Evolutionary conservation across 2,329 filamentous ascomycete species (phyloP), one percentile per base, ranked within the genome.

Genomic region (Botrytis cinerea): DNA sequence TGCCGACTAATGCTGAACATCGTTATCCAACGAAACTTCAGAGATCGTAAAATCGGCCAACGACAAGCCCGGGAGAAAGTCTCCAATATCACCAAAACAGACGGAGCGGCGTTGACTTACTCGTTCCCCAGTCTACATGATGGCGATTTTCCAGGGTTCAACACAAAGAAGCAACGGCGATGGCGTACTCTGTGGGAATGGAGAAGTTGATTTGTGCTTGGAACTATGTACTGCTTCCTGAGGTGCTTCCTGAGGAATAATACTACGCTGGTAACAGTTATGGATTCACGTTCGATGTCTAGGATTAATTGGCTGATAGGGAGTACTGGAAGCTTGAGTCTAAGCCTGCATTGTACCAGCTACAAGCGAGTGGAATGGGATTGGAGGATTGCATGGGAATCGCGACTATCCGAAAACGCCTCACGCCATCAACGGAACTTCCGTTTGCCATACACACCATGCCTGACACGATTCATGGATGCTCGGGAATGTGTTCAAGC

Each of bases 401-500:
- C 51, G 38, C 38, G 38, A 57, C 57, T 57, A 69, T 45, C 66
- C 48, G 48, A 57, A 43, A 45, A 69, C 48, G 66, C 66, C 48
- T 57, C 35, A 51, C 66, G 66, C 66, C 64, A 40, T 45, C 48
- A 14, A 54, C 35, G 45, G 63, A 54, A 28, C 12, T 40, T 67
- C 25, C 48, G 64, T 18, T 18, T 43, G 7, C 18, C 25, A 54
- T 48, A n/a, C 25, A 54, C n/a, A n/a, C 64, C 48, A 40, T 22
- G 25, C 51, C 64, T 40, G 32, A 40, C 64, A 68, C 64, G 38
- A 69, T 45, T 69, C n/a, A 69, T 43, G 48, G 38, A 57, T 69
- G 6, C n/a, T 69, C 66, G 66, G 66, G 66, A 32, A 57, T 43
- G 54, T 68, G 66, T 57, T 68, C 46, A 28, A 68, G 64, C 20